Evolutionary conservation across 2,329 filamentous ascomycete genomes (phyloP).

Genomic region (Fusarium pseudoanthophilum): DNA sequence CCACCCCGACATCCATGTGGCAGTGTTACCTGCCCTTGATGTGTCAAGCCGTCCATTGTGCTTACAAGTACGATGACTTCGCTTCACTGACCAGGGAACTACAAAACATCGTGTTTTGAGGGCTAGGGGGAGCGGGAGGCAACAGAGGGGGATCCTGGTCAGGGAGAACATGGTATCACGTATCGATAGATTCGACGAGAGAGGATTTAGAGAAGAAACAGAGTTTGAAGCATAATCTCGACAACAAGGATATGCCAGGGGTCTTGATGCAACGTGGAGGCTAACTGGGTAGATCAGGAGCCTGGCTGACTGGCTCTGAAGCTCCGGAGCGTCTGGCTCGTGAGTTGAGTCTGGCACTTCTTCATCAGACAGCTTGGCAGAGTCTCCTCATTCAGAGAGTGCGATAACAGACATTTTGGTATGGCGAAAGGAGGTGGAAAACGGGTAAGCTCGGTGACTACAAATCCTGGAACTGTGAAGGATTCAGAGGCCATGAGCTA

Average conservation of each 20-base stretch:
- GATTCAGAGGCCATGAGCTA: background rate
- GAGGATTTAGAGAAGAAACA: background rate
- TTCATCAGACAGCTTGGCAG: conserved; percentile 1
- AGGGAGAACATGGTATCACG: background rate
- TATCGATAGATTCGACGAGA: background rate
- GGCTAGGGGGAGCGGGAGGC: background rate
- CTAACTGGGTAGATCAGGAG: background rate
- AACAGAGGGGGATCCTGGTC: conserved; percentile 6
- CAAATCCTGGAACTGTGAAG: background rate
- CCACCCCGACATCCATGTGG: background rate
- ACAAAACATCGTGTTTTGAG: background rate
- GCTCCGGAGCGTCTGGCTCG: background rate
- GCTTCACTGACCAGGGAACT: background rate
- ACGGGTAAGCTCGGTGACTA: background rate
- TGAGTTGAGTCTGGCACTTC: background rate
- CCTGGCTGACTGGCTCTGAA: background rate
- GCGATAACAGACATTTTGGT: background rate
- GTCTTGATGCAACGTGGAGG: background rate
- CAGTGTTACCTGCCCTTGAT: background rate
- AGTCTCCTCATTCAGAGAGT: background rate
- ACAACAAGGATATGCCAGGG: conserved; percentile 1
- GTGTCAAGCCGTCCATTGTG: background rate
- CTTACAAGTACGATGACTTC: background rate
- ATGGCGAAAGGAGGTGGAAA: background rate
- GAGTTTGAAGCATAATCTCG: conserved; percentile 3